Evolutionary conservation across 1,284 basidiomycete genomes (phyloP), one percentile per base, ranked within the genome.

Genomic region (Caloboletus firmus): DNA sequence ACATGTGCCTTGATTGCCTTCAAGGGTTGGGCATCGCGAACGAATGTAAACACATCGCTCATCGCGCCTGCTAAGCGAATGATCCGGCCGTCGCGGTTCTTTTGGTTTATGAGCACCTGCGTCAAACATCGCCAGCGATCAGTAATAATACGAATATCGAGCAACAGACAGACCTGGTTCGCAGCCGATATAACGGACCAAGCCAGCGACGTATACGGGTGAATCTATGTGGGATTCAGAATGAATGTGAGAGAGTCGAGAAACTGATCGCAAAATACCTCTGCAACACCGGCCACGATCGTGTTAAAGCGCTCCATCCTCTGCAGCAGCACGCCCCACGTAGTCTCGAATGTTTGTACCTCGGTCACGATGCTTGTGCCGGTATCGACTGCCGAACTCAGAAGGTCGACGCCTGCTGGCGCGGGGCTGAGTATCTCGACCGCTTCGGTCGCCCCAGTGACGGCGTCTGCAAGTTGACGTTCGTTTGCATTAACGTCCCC

Each of bases 171-270:
- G 2, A 55, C 54, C 45, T 55, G 44, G 34, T 28, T 47, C 32
- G 34, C 44, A 26, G 37, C 39, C 5, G 51, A 54, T 36, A 51
- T 37, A 9, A 47, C 49, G 4, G 49, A 51, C 49, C 49, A 51
- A 30, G 49, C 49, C 31, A 54, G 32, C 35, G 51, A 55, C 12
- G 24, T 11, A 22, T 54, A 55, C 0, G 54, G 54, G 11, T 55
- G 52, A 24, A 55, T 39, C 52, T 55, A 8, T 48, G 2, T 24
- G 4, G 2, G 4, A 12, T 31, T 55, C 24, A 55, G 44, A 13
- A 5, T 4, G 44, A 13, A 5, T 4, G 10, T 4, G 24, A 26
- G 22, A 8, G 26, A 9, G 24, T 22, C 13, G 5, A 55, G 4
- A 35, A 20, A 26, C 7, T 10, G 15, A 20, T 1, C 4, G 32